Evolutionary conservation across 371 early-diverging fungal species (phyloP).

Genomic region (Neoconidiobolus thromboides): DNA sequence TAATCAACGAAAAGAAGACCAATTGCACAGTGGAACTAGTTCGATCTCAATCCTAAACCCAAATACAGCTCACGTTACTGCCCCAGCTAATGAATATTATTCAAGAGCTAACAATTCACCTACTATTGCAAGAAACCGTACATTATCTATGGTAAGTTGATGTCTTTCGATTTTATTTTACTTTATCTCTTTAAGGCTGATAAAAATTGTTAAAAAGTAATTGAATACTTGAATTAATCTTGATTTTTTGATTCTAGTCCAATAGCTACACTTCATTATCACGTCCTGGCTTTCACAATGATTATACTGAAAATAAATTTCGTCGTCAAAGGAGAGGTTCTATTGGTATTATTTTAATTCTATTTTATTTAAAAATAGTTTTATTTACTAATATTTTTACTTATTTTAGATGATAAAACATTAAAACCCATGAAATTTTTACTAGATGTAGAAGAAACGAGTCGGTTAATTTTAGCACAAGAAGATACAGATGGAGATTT

Average conservation of each 20-base stretch:
- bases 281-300: neutral
- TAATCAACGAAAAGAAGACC: too few relatives aligned
- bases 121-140: neutral
- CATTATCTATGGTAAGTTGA: neutral
- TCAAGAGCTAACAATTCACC: neutral
- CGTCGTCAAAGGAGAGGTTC: constrained; percentile 21
- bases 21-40: too few relatives aligned
- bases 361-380: too few relatives aligned
- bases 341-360: constrained; percentile 15
- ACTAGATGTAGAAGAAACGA: constrained; percentile 70
- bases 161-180: neutral
- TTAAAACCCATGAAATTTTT: constrained; percentile 51
- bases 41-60: too few relatives aligned
- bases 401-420: constrained; percentile 42
- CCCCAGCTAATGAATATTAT: neutral
- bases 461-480: constrained; percentile 59
- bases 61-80: neutral
- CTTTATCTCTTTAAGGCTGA: neutral
- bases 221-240: too few relatives aligned
- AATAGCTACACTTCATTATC: neutral
- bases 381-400: neutral
- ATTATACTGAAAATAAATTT: constrained; percentile 7
- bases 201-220: too few relatives aligned
- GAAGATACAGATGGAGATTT: constrained; percentile 91
- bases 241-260: neutral